Evolutionary conservation across 1,284 basidiomycete species (phyloP), one percentile per base, ranked within the genome.

Genomic region (Ustilago sp.): DNA sequence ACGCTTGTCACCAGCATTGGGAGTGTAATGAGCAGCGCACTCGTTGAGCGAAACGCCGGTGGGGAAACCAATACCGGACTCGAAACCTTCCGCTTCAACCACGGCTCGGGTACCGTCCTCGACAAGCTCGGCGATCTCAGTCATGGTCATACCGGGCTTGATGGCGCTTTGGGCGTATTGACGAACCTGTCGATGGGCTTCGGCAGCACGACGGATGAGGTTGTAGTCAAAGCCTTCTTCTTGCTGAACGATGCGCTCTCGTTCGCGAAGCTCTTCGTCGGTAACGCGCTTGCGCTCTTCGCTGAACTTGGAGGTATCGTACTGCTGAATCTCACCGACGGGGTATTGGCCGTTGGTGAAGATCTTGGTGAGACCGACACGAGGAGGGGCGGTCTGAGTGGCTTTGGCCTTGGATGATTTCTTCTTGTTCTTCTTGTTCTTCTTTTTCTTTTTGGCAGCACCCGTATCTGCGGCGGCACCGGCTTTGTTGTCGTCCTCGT

Each of bases 1-100:
- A 93, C 88, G 91, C 34, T 91, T 96, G 87, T 98, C 96, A 34
- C 95, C 95, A 1, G 94, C 91, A 87, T 99, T 99, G 13, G 97
- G 97, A 5, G 94, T 93, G 86, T 94, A 99, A 87, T 99, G 97
- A 34, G 97, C 97, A 0, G 97, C 97, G 74, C 94, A 94, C 86
- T 98, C 90, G 87, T 99, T 99, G 77, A 95, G 87, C 86, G 92
- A 95, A 74, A 99, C 88, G 39, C 97, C 97, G 2, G 96, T 99
- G n/a, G 97, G 97, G 88, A 86, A 99, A 94, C 17, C 95, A 94
- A 83, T 99, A 89, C 13, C 97, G 93, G 67, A 90, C 88, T 94
- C 91, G 68, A 97, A 87, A 1, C 94, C 95, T 79, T 92, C 90
- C 17, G 59, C 83, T 87, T 99, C 97, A 0, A 97, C 94, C 32